Evolutionary conservation across 2,329 filamentous ascomycete genomes (phyloP), one percentile per base, ranked within the genome.

Genomic region (Pseudonectria foliicola): DNA sequence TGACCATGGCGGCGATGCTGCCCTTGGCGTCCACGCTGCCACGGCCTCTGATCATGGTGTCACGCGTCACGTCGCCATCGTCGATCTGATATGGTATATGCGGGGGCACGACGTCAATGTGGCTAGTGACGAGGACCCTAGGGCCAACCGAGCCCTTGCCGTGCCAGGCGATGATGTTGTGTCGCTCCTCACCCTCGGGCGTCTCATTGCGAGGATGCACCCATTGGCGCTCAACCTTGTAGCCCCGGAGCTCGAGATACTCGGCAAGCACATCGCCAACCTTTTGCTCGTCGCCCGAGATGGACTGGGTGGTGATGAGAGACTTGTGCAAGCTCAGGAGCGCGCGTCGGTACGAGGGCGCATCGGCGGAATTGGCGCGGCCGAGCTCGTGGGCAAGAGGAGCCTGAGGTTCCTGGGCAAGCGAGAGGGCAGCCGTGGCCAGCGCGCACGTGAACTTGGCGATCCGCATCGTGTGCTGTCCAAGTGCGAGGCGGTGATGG

Each of bases 31-130:
- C 86, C 13, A 87, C 84, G 34, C 71, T 80, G 32, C 86, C 86
- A 23, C 86, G 77, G 3, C 86, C 86, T 33, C 70, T 73, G 40
- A 90, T 83, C 39, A 71, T 42, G 33, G 73, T 67, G 40, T 73
- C 54, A 6, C 54, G 40, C 11, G 59, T 66, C 25, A 66, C 52
- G 12, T 55, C 52, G 7, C 69, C 67, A 26, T 69, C 61, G 23
- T 70, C 66, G 8, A 78, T 70, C 27, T 67, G 66, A 57, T 87
- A 87, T 0, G 80, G 80, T 39, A 85, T 82, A 55, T 75, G 77
- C 0, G 84, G 84, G 1, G 84, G 82, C 0, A 85, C 81, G 3
- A 74, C 74, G 51, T 95, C 89, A 50, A 94, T 90, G 57, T 95
- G 88, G 37, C 82, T 88, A 2, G 80, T 80, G 2, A 89, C 60